These are phyloP conservation scores for Hirsutella minnesotensis DNA, from an alignment of 2,329 filamentous ascomycete genomes.

Conservation along the genomic window DNA sequence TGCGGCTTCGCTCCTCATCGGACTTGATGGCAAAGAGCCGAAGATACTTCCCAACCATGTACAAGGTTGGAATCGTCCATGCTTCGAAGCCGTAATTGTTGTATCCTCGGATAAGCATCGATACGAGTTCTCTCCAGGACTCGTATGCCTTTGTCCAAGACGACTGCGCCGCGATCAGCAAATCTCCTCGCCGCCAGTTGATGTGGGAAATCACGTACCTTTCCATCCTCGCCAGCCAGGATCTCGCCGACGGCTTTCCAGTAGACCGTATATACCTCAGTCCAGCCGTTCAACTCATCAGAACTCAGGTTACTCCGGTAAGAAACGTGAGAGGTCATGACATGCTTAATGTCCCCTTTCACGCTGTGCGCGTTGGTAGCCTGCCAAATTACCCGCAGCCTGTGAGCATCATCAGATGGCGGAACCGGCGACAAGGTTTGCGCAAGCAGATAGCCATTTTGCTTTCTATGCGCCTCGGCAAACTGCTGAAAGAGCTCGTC, in stretches of 20 bases:
- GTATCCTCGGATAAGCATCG: conserved; percentile 69
- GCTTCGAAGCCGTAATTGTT: conserved; percentile 63
- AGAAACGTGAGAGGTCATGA: conserved; percentile 51
- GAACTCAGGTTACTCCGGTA: conserved; percentile 43
- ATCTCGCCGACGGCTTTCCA: conserved; percentile 75
- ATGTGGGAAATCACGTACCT: conserved; percentile 14
- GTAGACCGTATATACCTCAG: conserved; percentile 70
- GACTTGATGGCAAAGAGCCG: conserved; percentile 83
- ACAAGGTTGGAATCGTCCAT: conserved; percentile 89
- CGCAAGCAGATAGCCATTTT: conserved; percentile 63
- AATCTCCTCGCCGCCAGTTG: background rate
- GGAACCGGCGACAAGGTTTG: conserved; percentile 62
- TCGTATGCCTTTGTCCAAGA: conserved; percentile 79
- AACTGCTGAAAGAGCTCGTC: conserved; percentile 65
- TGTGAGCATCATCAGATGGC: conserved; percentile 47
- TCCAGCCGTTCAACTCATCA: conserved; percentile 69
- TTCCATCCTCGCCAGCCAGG: conserved; percentile 36
- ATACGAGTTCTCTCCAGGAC: conserved; percentile 76
- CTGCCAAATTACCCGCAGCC: conserved; percentile 58
- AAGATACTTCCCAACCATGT: conserved; percentile 76
- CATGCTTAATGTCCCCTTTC: conserved; percentile 59
- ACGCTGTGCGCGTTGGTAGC: conserved; percentile 56
- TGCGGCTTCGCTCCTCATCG: conserved; percentile 52
- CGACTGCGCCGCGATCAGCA: conserved; percentile 22
- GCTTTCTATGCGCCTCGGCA: conserved; percentile 49